Conservation (phyloP, 2,329 filamentous ascomycete genomes). For the Penicillium carneum region DNA sequence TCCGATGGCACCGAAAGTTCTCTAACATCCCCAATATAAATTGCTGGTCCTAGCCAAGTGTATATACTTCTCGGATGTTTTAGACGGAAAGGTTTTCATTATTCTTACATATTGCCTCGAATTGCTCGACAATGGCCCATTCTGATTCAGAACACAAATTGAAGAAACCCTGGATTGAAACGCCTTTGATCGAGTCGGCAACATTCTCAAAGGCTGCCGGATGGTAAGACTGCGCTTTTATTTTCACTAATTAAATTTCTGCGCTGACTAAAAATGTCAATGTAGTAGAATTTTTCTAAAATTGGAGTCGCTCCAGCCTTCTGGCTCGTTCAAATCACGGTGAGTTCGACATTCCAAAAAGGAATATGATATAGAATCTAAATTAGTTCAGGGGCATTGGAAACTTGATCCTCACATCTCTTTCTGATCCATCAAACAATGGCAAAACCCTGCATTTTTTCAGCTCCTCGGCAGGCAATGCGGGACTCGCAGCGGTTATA, state of each 20-base stretch:
- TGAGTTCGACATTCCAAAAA: slow-evolving; percentile 21
- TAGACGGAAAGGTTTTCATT: no score
- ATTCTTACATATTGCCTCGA: background rate
- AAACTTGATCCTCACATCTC: slow-evolving; percentile 44
- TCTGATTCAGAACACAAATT: background rate
- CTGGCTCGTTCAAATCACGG: slow-evolving; percentile 81
- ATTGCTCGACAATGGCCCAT: background rate
- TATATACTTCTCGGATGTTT: background rate
- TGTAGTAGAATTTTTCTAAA: slow-evolving; percentile 77
- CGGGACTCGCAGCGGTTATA: slow-evolving; percentile 77
- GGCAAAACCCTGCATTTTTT: slow-evolving; percentile 69
- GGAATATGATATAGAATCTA: background rate
- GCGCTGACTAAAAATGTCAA: background rate
- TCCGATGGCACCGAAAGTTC: background rate
- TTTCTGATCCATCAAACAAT: slow-evolving; percentile 35
- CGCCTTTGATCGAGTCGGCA: slow-evolving; percentile 49
- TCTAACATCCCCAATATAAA: background rate
- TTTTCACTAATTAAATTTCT: background rate
- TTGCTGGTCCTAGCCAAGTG: background rate
- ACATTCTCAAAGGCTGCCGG: slow-evolving; percentile 48
- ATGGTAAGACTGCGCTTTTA: slow-evolving; percentile 39
- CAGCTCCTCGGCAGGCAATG: slow-evolving; percentile 79
- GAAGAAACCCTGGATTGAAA: slow-evolving; percentile 50
- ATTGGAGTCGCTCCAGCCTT: slow-evolving; percentile 80
- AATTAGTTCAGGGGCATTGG: slow-evolving; percentile 44